These are phyloP conservation scores for Apiospora phragmitis DNA, from an alignment of 2,329 filamentous ascomycete genomes.

Conservation along the genomic window DNA sequence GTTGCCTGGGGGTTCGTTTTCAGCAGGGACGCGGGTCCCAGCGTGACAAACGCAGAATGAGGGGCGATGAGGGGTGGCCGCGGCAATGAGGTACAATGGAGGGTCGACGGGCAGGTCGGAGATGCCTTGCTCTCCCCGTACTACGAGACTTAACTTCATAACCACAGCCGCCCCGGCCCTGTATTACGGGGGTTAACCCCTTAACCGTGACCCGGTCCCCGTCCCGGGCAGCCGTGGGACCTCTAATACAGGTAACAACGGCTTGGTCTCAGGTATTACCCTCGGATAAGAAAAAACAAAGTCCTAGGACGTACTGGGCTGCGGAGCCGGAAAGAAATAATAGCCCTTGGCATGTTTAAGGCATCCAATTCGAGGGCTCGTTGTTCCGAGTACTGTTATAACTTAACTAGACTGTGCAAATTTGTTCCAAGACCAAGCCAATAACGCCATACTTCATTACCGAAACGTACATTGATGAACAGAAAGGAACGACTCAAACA, in stretches of 20 bases:
- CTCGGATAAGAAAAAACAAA: too few species aligned
- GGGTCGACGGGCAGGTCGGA: not conserved
- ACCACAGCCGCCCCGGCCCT: too few species aligned
- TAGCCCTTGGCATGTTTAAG: too few species aligned
- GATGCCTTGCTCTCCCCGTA: not conserved
- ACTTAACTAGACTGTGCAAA: not conserved
- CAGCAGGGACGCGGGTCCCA: not conserved
- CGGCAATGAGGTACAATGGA: not conserved
- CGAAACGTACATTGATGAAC: not conserved
- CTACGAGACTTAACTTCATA: not conserved
- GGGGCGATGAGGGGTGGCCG: not conserved
- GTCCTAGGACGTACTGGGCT: too few species aligned
- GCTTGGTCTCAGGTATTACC: too few species aligned
- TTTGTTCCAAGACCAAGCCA: not conserved
- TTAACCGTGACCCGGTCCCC: too few species aligned
- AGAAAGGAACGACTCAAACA: not conserved
- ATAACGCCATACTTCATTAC: not conserved
- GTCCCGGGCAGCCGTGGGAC: too few species aligned
- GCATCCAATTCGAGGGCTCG: too few species aligned
- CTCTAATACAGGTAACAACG: too few species aligned
- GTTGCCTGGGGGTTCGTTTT: not conserved
- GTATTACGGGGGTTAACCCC: too few species aligned
- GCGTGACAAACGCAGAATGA: not conserved
- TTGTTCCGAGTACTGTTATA: not conserved
- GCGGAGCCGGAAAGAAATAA: too few species aligned